A percentile compares a stretch with the other conserved stretches of the same genome.
Conservation (phyloP, 352 stramenopile species). For the Thalassiosira mediterranea region DNA sequence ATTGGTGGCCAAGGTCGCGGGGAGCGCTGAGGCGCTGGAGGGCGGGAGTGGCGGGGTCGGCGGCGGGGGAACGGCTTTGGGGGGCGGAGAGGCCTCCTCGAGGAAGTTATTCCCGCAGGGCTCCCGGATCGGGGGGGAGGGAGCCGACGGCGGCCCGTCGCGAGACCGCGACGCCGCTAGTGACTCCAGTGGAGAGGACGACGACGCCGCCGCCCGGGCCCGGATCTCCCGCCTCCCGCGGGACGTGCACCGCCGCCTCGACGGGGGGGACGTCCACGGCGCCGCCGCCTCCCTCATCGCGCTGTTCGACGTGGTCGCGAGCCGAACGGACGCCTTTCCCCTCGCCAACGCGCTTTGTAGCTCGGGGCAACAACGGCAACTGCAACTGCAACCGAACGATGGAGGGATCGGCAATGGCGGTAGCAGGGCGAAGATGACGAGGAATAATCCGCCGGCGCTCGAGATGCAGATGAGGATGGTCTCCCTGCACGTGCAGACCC, state of each 20-base stretch:
- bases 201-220: slow-evolving; percentile 10
- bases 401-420: neutral
- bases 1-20: slow-evolving; percentile 65
- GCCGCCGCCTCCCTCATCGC: slow-evolving; percentile 57
- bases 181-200: neutral
- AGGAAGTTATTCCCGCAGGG: neutral
- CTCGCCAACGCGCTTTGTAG: slow-evolving; percentile 51
- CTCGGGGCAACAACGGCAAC: too few relatives aligned
- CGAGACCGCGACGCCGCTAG: neutral
- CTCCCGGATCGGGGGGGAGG: neutral
- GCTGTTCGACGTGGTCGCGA: slow-evolving; percentile 67
- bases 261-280: slow-evolving; percentile 64
- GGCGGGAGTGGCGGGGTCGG: neutral
- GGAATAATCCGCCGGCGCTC: slow-evolving; percentile 29
- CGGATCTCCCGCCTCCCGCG: slow-evolving; percentile 62
- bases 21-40: neutral
- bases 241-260: slow-evolving; percentile 64
- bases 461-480: slow-evolving; percentile 77
- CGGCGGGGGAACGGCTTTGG: neutral
- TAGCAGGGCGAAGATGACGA: neutral
- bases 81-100: neutral
- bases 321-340: slow-evolving; percentile 54
- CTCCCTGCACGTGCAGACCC: slow-evolving; percentile 75
- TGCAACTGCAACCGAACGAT: neutral
- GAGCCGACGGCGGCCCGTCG: neutral